Evolutionary conservation across 495 filamentous ascomycete genomes (phyloP), one percentile per base, ranked within the genome.

Genomic region (Daldinia decipiens): DNA sequence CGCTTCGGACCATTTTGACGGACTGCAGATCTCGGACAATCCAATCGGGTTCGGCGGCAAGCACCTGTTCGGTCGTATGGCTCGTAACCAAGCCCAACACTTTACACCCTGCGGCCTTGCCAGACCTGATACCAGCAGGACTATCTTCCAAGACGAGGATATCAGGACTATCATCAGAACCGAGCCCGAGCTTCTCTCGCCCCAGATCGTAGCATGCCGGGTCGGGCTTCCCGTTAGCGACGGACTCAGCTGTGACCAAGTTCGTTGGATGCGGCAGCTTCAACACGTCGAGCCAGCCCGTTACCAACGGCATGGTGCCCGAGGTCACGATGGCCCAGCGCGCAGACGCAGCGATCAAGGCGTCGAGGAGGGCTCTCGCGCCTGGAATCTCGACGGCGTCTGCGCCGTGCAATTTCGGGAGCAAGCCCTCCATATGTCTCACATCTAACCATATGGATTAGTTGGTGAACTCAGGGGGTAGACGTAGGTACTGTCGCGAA

Each of bases 271-370:
- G 83, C 29, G 93, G 88, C 53, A 98, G 88, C 47, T 86, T 80
- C 73, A 98, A 77, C 4, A 93, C 90, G 40, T 88, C 83, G 29
- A 98, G 86, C 95, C 95, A 99, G 52, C 94, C 95, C 19, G 86
- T 86, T 4, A 97, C 88, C 13, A 99, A 85, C 4, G 93, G 91
- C 45, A 85, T 82, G 0, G 93, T 94, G 27, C 95, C 95, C 2
- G 91, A 94, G 5, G 95, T 99, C 8, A 98, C 95, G 63, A 99
- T 95, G 26, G 92, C 91, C 95, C 95, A 99, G 51, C 87, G 88
- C 0, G 87, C 89, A 51, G 82, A 77, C 34, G 80, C 70, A 0
- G 64, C 60, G 34, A 82, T 83, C 24, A 88, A 72, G 8, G 74
- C 62, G 5, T 79, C 53, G 7, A 87, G 79, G 26, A 88, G 79